Percentiles rank a stretch among this genome's conserved stretches.
Evolutionary conservation across 2,329 filamentous ascomycete species (phyloP).

Genomic region (Calonectria hongkongensis): DNA sequence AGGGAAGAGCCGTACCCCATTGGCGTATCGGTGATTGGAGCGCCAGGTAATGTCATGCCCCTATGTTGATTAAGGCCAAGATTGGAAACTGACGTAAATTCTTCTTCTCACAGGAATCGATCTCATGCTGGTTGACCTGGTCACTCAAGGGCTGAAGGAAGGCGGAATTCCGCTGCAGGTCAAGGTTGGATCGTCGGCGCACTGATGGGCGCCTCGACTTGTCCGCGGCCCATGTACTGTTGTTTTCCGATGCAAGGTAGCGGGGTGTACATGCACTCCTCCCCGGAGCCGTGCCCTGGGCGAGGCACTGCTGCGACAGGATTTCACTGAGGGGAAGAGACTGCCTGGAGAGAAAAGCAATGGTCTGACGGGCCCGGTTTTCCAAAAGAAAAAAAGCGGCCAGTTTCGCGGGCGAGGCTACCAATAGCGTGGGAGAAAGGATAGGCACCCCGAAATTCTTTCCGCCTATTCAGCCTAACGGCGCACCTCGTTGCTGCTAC

Average conservation of each 20-base stretch:
- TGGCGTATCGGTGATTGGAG: neutral
- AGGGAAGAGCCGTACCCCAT: slow-evolving; percentile 9
- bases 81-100: neutral
- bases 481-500: too few relatives aligned
- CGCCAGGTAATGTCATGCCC: neutral
- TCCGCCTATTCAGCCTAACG: neutral
- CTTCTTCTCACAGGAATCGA: neutral
- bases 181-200: neutral
- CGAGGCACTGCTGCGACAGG: too few relatives aligned
- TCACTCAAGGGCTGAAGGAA: neutral
- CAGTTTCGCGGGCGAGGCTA: neutral
- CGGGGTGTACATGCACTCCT: neutral
- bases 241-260: neutral
- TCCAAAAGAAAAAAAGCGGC: neutral
- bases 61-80: too few relatives aligned
- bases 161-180: slow-evolving; percentile 4
- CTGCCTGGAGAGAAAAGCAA: neutral
- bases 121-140: neutral
- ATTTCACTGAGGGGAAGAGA: neutral
- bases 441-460: neutral
- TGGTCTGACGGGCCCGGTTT: neutral
- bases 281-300: too few relatives aligned
- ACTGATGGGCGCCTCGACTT: neutral
- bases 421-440: neutral
- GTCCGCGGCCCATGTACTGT: neutral